Evolutionary conservation across 1,284 basidiomycete species (phyloP).

Genomic region (Ganoderma boninense): DNA sequence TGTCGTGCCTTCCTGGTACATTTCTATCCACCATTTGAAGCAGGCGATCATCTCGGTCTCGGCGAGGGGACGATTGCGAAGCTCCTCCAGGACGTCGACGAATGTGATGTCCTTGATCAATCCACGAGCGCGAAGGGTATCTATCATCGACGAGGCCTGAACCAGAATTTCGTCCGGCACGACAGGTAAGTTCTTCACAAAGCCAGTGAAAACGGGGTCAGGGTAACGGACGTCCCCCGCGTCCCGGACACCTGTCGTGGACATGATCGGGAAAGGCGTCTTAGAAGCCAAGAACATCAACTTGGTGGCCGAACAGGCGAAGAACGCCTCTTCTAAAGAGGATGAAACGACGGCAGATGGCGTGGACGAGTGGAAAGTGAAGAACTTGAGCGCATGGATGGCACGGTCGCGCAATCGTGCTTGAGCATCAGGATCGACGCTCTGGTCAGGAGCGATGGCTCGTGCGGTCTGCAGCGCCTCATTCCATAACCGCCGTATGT

Average conservation of each 20-base stretch:
- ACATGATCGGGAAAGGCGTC: slow-evolving; percentile 76
- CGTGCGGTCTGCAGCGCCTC: slow-evolving; percentile 47
- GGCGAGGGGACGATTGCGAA: slow-evolving; percentile 76
- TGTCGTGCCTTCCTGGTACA: slow-evolving; percentile 61
- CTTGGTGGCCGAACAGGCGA: slow-evolving; percentile 57
- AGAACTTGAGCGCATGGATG: slow-evolving; percentile 89
- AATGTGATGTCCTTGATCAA: slow-evolving; percentile 88
- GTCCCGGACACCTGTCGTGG: slow-evolving; percentile 79
- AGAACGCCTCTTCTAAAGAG: slow-evolving; percentile 87
- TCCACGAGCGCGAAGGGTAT: slow-evolving; percentile 68
- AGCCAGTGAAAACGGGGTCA: slow-evolving; percentile 76
- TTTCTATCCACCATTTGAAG: slow-evolving; percentile 88
- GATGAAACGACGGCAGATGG: slow-evolving; percentile 87
- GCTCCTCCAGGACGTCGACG: slow-evolving; percentile 86
- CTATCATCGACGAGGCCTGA: slow-evolving; percentile 73
- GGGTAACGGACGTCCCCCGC: slow-evolving; percentile 83
- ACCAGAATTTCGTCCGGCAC: slow-evolving; percentile 74
- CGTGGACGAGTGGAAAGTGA: slow-evolving; percentile 88
- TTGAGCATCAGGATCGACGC: slow-evolving; percentile 47
- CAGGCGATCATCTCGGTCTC: slow-evolving; percentile 85
- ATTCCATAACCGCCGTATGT: slow-evolving; percentile 65
- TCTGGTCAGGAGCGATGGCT: slow-evolving; percentile 38
- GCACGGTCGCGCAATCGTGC: slow-evolving; percentile 68
- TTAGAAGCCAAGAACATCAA: slow-evolving; percentile 40
- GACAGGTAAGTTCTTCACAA: slow-evolving; percentile 85